A percentile compares a stretch with the other conserved stretches of the same genome.
These are phyloP conservation scores for Sordariomycetes sp. DNA, from an alignment of 2,329 filamentous ascomycete genomes.

Conservation along the genomic window DNA sequence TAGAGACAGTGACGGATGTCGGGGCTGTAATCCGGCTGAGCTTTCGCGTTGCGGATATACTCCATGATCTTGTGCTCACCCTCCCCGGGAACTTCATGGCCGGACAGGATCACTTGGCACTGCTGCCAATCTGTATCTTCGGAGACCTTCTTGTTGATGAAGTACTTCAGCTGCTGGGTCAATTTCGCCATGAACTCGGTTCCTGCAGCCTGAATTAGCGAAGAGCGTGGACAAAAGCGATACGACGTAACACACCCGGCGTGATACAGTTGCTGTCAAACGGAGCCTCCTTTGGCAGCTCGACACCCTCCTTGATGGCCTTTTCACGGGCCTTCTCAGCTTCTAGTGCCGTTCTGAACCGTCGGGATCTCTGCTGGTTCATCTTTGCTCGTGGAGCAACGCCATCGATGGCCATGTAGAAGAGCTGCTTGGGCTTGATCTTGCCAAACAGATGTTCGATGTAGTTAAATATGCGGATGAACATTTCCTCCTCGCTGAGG, in stretches of 20 bases:
- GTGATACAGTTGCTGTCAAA: conserved; percentile 99
- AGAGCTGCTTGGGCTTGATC: conserved; percentile 95
- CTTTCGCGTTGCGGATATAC: conserved; percentile 95
- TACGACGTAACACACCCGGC: conserved; percentile 39
- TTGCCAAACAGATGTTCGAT: conserved; percentile 98
- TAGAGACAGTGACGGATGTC: conserved; percentile 96
- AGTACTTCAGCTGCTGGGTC: conserved; percentile 89
- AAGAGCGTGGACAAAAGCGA: too few relatives aligned
- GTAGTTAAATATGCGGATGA: conserved; percentile 99
- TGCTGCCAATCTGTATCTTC: conserved; percentile 97
- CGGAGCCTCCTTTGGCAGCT: conserved; percentile 87
- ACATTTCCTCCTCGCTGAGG: conserved; percentile 97
- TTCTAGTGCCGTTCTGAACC: conserved; percentile 89
- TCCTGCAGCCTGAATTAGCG: conserved; percentile 18
- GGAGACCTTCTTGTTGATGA: conserved; percentile 96
- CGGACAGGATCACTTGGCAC: conserved; percentile 89
- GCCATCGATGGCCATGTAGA: conserved; percentile 99
- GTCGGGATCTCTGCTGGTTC: conserved; percentile 94
- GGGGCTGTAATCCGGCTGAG: conserved; percentile 80
- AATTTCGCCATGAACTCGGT: conserved; percentile 98
- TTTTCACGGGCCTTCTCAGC: conserved; percentile 83
- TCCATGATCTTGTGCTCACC: conserved; percentile 99
- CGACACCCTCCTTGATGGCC: conserved; percentile 75
- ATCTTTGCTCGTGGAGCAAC: conserved; percentile 97
- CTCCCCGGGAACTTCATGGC: conserved; percentile 94